Percentiles rank a stretch among this genome's conserved stretches.
phyloP scores from a whole-genome alignment of 441 rosid genomes.

The Flueggea neowawraea region DNA sequence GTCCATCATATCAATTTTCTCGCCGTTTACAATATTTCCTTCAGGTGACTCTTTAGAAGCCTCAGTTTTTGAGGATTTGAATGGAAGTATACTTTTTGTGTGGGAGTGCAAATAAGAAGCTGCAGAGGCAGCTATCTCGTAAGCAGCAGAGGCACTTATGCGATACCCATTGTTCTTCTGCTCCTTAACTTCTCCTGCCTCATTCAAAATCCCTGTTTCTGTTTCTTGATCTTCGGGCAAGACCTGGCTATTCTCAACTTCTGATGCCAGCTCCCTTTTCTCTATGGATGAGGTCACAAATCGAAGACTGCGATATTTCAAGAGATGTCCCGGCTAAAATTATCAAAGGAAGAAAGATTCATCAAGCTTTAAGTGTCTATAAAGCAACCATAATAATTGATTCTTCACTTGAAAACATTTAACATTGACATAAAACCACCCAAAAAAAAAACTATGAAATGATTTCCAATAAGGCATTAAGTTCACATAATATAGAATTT shows the following conservation, averaged over 20 bases:
- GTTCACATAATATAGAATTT: too few relatives aligned
- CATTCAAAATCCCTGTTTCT: conserved; percentile 15
- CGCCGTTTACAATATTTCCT: conserved; percentile 17
- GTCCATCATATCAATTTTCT: conserved; percentile 23
- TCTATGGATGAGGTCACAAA: conserved; percentile 79
- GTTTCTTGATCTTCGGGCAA: conserved; percentile 37
- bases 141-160: conserved; percentile 69
- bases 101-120: conserved; percentile 87
- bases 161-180: conserved; percentile 32
- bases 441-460: too few relatives aligned
- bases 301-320: conserved; percentile 54
- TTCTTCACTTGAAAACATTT: too few relatives aligned
- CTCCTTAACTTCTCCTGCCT: conserved; percentile 31
- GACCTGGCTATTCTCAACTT: conserved; percentile 36
- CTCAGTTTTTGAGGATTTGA: conserved; percentile 37
- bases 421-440: too few relatives aligned
- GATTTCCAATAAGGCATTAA: too few relatives aligned
- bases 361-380: background rate
- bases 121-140: conserved; percentile 81
- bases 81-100: conserved; percentile 65
- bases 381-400: background rate
- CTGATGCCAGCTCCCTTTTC: conserved; percentile 47
- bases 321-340: conserved; percentile 62
- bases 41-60: conserved; percentile 18
- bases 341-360: background rate